Evolutionary conservation across 768 basidiomycete species (phyloP), one percentile per base, ranked within the genome.

Genomic region (Boletus vinaceobasis): DNA sequence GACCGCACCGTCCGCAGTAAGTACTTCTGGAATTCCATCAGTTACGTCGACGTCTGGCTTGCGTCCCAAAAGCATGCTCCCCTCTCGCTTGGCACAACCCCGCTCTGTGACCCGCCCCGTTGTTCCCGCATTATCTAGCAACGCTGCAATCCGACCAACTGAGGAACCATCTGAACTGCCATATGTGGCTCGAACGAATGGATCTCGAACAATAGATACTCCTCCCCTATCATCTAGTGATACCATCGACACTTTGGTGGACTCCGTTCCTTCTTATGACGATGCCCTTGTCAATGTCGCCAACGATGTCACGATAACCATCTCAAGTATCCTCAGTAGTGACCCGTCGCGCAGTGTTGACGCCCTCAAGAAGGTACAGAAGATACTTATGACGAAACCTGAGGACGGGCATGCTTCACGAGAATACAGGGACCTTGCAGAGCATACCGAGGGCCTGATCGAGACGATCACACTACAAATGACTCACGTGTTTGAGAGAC

Each of bases 381-480:
- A 86, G 66, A 88, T 91, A 57, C 78, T 99, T 23, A 81, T 87
- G 53, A 75, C 87, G 13, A 82, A 84, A 11, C 85, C 91, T 10
- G 89, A 93, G 49, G 79, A 80, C 21, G 90, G 88, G 6, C 82
- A 82, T 31, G 77, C 83, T 7, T 84, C 80, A 21, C 76, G 82
- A 7, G 80, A 83, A 59, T 93, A 93, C 70, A 85, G 80, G 49
- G 89, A 93, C 68, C 74, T 89, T 43, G 81, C 91, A 43, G 85
- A 88, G 66, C 83, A 89, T 65, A 84, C 88, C 11, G 84, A 93
- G 69, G 88, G 90, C 14, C 74, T 99, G 42, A 83, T 96, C 32
- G 92, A 95, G 67, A 93, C 92, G 1, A 87, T 99, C 63, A 89
- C 90, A 4, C 77, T 90, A 26, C 90, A 95, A 65, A 92, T 96